Evolutionary conservation across 2,329 filamentous ascomycete species (phyloP).

Genomic region (Talaromyces sp.): DNA sequence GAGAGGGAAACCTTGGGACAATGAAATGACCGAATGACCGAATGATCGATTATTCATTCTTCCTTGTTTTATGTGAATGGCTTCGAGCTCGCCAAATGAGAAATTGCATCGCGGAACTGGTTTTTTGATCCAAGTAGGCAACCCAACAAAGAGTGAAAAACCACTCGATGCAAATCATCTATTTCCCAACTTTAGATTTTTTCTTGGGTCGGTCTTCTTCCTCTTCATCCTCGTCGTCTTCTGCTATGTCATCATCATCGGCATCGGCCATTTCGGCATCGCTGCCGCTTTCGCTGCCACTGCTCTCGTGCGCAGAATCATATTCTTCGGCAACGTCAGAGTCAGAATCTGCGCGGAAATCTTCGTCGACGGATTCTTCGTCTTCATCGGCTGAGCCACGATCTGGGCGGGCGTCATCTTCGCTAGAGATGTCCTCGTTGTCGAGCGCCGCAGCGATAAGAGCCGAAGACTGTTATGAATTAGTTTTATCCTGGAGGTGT

Average conservation of each 20-base stretch:
- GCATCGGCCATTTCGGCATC: slow-evolving; percentile 56
- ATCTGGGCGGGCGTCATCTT: slow-evolving; percentile 69
- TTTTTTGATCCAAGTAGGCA: neutral
- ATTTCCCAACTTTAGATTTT: slow-evolving; percentile 51
- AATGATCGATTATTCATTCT: neutral
- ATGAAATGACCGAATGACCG: neutral
- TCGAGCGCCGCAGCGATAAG: slow-evolving; percentile 75
- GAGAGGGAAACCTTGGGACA: neutral
- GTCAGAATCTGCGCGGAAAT: slow-evolving; percentile 88
- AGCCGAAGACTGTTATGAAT: slow-evolving; percentile 41
- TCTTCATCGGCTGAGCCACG: slow-evolving; percentile 94
- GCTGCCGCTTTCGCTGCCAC: slow-evolving; percentile 62
- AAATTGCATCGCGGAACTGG: neutral
- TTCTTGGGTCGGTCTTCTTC: slow-evolving; percentile 57
- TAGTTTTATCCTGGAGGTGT: slow-evolving; percentile 17
- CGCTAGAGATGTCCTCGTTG: slow-evolving; percentile 80
- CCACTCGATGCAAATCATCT: slow-evolving; percentile 9
- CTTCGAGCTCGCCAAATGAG: neutral
- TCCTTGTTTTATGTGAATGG: neutral
- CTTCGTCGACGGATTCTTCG: slow-evolving; percentile 89
- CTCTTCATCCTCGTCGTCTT: slow-evolving; percentile 36
- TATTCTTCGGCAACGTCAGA: slow-evolving; percentile 96
- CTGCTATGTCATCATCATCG: slow-evolving; percentile 29
- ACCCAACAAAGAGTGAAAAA: neutral
- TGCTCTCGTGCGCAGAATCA: slow-evolving; percentile 85